Conservation (phyloP, 208 protist species). For the Trypanosoma conorhini region DNA sequence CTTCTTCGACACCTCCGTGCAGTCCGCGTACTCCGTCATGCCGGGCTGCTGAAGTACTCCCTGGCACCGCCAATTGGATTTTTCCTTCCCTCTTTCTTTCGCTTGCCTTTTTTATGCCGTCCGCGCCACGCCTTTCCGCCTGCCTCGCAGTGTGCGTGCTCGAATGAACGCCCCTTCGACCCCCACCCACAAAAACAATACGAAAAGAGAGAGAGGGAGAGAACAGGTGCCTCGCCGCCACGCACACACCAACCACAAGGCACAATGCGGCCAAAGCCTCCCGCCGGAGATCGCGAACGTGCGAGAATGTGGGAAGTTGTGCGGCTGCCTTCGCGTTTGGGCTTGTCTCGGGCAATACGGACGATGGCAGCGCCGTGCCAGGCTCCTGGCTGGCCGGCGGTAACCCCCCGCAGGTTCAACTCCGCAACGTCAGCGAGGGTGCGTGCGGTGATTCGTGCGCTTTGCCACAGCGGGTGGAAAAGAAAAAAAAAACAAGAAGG, state of each 20-base stretch:
- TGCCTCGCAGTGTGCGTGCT: neutral
- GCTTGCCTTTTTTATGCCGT: neutral
- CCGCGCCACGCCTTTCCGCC: neutral
- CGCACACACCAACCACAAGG: neutral
- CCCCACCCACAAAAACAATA: neutral
- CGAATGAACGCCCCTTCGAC: neutral
- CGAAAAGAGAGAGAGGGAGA: neutral
- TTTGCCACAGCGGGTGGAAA: neutral
- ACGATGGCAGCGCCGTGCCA: neutral
- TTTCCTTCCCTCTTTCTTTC: neutral
- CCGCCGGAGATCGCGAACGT: neutral
- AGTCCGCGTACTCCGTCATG: conserved; percentile 64
- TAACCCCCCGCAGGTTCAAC: neutral
- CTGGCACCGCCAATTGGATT: neutral
- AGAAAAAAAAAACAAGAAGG: neutral
- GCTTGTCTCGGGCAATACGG: neutral
- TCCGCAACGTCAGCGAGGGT: neutral
- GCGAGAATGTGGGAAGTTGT: neutral
- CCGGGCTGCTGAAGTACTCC: neutral
- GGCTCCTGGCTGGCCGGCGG: neutral
- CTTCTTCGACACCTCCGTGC: conserved; percentile 82
- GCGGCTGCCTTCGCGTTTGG: neutral
- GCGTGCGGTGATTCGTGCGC: neutral
- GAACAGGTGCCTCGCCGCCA: neutral
- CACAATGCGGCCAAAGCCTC: neutral